These are phyloP conservation scores for Penicillium sp. DNA, from an alignment of 2,329 filamentous ascomycete genomes.

Conservation along the genomic window DNA sequence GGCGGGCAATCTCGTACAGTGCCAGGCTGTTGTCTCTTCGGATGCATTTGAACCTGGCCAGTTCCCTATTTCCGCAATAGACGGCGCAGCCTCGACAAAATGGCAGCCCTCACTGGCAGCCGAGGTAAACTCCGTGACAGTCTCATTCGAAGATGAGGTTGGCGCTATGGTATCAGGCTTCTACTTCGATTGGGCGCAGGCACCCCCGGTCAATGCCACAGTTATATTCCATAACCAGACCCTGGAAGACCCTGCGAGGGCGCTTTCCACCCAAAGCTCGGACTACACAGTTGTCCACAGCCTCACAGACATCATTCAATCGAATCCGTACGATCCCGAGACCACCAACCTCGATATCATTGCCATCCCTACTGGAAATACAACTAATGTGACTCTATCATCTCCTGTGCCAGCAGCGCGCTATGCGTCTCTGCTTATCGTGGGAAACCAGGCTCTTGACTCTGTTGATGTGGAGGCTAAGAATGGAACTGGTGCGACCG, in stretches of 20 bases:
- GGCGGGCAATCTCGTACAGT: constrained; percentile 64
- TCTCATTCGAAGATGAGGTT: constrained; percentile 50
- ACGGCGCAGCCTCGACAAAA: constrained; percentile 64
- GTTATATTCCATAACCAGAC: constrained; percentile 57
- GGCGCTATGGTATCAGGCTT: constrained; percentile 45
- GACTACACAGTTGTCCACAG: constrained; percentile 27
- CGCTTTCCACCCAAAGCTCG: constrained; percentile 8
- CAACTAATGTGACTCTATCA: constrained; percentile 42
- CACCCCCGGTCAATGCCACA: constrained; percentile 55
- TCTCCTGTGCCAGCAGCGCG: constrained; percentile 35
- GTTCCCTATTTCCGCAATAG: constrained; percentile 66
- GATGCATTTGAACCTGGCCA: constrained; percentile 60
- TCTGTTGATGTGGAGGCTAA: constrained; percentile 31
- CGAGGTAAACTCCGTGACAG: constrained; percentile 54
- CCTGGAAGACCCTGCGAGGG: constrained; percentile 21
- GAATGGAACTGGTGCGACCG: constrained; percentile 46
- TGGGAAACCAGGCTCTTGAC: constrained; percentile 44
- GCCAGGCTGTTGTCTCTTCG: constrained; percentile 53
- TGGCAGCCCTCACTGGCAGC: constrained; percentile 62
- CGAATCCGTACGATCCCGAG: constrained; percentile 39
- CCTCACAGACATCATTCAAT: constrained; percentile 36
- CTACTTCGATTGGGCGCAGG: constrained; percentile 61
- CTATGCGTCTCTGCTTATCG: constrained; percentile 47
- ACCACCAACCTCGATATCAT: constrained; percentile 37
- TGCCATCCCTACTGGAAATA: constrained; percentile 41